Evolutionary conservation across 164 flowering plant species (phyloP).

Genomic region (Euptelea pleiosperma): DNA sequence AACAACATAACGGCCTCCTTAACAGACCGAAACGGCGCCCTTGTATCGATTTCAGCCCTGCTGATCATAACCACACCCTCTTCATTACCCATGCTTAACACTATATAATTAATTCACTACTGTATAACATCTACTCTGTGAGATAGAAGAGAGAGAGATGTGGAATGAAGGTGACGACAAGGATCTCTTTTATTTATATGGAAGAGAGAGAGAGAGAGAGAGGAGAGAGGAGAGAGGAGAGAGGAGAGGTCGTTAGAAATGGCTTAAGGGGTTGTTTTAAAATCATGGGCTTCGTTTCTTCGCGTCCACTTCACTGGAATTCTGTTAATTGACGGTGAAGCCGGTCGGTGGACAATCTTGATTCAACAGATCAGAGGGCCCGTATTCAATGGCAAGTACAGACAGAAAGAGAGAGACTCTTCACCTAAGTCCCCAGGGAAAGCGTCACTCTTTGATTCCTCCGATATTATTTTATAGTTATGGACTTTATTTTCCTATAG

Average conservation of each 20-base stretch:
- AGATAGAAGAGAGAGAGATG: not conserved
- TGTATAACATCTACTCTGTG: not conserved
- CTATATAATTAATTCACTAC: not conserved
- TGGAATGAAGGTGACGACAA: conserved; percentile 7
- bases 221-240: conserved; percentile 4
- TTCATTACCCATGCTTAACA: conserved; percentile 24
- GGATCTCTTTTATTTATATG: not conserved
- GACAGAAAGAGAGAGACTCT: conserved; percentile 21
- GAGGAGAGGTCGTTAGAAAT: conserved; percentile 12
- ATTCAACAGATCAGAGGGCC: conserved; percentile 4
- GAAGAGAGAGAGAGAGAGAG: conserved; percentile 2
- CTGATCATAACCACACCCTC: conserved; percentile 32
- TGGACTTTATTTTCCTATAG: no score
- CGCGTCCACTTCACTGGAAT: conserved; percentile 85
- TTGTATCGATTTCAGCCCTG: conserved; percentile 62
- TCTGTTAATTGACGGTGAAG: conserved; percentile 39
- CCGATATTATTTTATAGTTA: no score
- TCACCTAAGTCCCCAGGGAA: conserved; percentile 22
- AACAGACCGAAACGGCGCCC: conserved; percentile 68
- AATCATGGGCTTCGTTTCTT: conserved; percentile 64
- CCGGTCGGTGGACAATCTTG: conserved; percentile 18
- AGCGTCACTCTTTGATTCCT: no score
- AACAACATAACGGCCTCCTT: conserved; percentile 77
- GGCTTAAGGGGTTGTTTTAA: conserved; percentile 12
- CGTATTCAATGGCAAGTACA: not conserved